phyloP scores from a whole-genome alignment of 1,139 yeast species.

The Kurtzmaniella natalensis region DNA sequence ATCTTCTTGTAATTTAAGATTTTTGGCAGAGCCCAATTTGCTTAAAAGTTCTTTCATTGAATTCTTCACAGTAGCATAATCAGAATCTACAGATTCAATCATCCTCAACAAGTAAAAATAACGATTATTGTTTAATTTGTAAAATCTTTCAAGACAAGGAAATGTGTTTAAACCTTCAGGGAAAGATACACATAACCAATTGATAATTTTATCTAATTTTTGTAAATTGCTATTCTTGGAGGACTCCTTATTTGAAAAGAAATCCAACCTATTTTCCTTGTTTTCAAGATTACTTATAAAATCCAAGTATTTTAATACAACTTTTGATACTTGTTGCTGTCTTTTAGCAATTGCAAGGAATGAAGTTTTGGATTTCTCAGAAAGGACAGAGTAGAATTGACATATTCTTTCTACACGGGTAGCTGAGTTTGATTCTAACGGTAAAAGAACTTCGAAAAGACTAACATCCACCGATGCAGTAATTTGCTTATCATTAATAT shows the following conservation, averaged over 20 bases:
- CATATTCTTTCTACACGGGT: conserved; percentile 53
- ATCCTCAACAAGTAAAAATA: conserved; percentile 50
- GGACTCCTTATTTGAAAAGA: conserved; percentile 4
- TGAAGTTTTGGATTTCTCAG: conserved; percentile 57
- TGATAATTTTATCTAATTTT: conserved; percentile 53
- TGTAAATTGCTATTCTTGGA: conserved; percentile 8
- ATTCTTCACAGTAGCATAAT: conserved; percentile 54
- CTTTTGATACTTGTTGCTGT: conserved; percentile 56
- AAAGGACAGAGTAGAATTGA: conserved; percentile 43
- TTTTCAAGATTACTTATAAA: conserved; percentile 21
- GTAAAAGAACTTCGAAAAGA: conserved; percentile 58
- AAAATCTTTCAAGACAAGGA: conserved; percentile 48
- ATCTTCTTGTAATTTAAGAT: conserved; percentile 37
- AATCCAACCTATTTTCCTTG: conserved; percentile 8
- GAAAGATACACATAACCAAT: conserved; percentile 59
- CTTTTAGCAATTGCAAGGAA: conserved; percentile 66
- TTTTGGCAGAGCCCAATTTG: conserved; percentile 50
- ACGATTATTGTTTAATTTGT: conserved; percentile 53
- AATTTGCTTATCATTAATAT: conserved; percentile 68
- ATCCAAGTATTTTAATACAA: conserved; percentile 30
- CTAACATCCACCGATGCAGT: conserved; percentile 64
- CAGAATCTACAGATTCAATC: conserved; percentile 55
- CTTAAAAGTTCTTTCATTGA: conserved; percentile 59
- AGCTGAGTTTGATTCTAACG: conserved; percentile 43
- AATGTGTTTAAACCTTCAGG: conserved; percentile 50